These are phyloP conservation scores for Cucumis hystrix DNA, from an alignment of 306 rosid species.

Conservation along the genomic window DNA sequence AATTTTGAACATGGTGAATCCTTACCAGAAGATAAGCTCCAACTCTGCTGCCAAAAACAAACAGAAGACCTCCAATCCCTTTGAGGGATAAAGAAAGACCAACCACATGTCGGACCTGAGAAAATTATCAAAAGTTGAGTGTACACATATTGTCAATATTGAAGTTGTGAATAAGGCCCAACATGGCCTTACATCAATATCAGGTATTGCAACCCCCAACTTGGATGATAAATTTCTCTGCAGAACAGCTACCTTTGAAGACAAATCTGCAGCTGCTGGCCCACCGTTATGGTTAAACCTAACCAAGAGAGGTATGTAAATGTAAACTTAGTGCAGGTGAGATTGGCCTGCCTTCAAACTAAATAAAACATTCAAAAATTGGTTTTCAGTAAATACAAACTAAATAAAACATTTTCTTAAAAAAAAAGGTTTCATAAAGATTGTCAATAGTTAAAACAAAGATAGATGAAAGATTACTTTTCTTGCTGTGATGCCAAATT, in stretches of 20 bases:
- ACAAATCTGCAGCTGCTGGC: slow-evolving; percentile 53
- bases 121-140: slow-evolving; percentile 7
- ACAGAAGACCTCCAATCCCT: slow-evolving; percentile 77
- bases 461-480: too few species aligned
- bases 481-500: too few species aligned
- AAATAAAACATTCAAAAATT: too few species aligned
- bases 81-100: slow-evolving; percentile 36
- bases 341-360: not conserved
- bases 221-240: slow-evolving; percentile 36
- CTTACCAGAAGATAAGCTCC: slow-evolving; percentile 74
- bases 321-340: slow-evolving; percentile 5
- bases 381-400: not conserved
- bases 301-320: not conserved
- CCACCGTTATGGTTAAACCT: slow-evolving; percentile 75
- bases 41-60: slow-evolving; percentile 52
- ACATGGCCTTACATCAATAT: slow-evolving; percentile 37
- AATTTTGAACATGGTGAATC: not conserved
- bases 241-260: slow-evolving; percentile 39
- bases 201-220: slow-evolving; percentile 41
- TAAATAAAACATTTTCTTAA: too few species aligned
- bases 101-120: slow-evolving; percentile 51
- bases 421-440: too few species aligned
- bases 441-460: too few species aligned
- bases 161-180: not conserved
- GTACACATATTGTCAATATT: not conserved